phyloP scores from a whole-genome alignment of 305 asterid species.

The Solanum hybrid region DNA sequence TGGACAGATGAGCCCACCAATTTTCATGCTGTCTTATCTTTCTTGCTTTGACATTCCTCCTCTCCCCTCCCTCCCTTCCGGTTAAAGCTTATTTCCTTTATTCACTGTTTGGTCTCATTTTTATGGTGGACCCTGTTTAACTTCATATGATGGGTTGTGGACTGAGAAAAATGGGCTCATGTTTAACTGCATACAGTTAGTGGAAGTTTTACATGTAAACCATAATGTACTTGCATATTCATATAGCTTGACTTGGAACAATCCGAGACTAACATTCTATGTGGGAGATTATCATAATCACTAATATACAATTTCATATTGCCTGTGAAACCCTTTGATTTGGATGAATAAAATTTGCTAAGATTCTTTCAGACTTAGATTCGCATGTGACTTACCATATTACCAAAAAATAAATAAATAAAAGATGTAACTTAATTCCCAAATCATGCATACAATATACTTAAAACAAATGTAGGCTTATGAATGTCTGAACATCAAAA shows the following conservation, averaged over 20 bases:
- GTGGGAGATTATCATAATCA: not conserved
- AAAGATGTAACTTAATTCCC: not conserved
- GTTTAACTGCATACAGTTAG: not conserved
- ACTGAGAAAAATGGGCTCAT: not conserved
- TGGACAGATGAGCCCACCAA: not conserved
- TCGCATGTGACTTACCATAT: not conserved
- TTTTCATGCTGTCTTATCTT: not conserved
- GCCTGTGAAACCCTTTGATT: not conserved
- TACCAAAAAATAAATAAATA: not conserved
- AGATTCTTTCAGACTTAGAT: not conserved
- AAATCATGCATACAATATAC: not conserved
- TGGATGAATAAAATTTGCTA: not conserved
- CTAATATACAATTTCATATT: not conserved
- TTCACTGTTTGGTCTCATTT: not conserved
- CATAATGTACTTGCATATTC: not conserved
- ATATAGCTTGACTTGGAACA: not conserved
- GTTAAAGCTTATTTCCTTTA: not conserved
- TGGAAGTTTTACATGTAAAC: not conserved
- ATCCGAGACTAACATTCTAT: not conserved
- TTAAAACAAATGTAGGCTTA: not conserved
- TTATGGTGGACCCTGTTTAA: not conserved
- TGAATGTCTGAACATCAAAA: not conserved
- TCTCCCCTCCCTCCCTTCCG: not conserved
- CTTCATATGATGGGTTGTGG: not conserved
- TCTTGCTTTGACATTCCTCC: not conserved